phyloP scores from a whole-genome alignment of 2,329 filamentous ascomycete species.

The Fusarium luffae region DNA sequence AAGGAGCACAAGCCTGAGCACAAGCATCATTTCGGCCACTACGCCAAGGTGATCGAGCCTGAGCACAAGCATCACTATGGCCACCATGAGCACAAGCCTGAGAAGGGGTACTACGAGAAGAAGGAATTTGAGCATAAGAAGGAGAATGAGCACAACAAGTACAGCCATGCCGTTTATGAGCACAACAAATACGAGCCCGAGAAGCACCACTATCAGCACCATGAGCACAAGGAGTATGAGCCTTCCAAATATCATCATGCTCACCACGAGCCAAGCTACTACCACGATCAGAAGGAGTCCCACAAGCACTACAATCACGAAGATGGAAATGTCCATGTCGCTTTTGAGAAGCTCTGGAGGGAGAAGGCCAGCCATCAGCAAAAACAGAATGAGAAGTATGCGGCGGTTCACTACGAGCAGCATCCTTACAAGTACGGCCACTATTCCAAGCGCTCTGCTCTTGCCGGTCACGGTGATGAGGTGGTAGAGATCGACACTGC shows the following conservation, averaged over 20 bases:
- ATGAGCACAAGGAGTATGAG: neutral
- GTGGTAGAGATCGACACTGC: conserved; percentile 7
- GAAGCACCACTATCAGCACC: neutral
- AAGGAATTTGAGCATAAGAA: neutral
- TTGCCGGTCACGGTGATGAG: neutral
- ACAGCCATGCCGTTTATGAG: neutral
- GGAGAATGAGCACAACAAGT: neutral
- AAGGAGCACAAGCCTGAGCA: neutral
- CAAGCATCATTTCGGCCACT: neutral
- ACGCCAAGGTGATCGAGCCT: neutral
- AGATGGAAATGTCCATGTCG: neutral
- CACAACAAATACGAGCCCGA: neutral
- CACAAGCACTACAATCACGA: neutral
- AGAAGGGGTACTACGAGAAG: neutral
- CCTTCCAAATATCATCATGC: neutral
- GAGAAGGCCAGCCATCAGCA: neutral
- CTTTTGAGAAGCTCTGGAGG: conserved; percentile 11
- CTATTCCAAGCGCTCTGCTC: conserved; percentile 9
- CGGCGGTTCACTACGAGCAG: neutral
- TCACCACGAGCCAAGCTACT: neutral
- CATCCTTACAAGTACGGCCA: neutral
- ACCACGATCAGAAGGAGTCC: neutral
- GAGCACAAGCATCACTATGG: neutral
- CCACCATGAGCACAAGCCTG: neutral
- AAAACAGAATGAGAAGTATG: conserved; percentile 1